Evolutionary conservation across 345 rosid species (phyloP), one percentile per base, ranked within the genome.

Genomic region (Salix purpurea): DNA sequence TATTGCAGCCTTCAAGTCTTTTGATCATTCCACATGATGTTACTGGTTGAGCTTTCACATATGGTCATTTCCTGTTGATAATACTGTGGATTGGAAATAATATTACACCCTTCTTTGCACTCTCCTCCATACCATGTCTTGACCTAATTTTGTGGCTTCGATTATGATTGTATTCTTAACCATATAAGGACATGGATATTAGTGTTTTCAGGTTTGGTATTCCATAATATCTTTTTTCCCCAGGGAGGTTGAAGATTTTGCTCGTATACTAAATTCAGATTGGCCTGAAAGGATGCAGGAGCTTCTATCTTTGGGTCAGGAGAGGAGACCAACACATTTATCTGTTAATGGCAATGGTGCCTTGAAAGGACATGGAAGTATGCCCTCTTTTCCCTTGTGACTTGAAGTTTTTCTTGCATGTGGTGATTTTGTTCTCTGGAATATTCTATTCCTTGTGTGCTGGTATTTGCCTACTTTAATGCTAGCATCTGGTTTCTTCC

Each of bases 241-340:
- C 75, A 81, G 80, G 71, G 84, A 81, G 74, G 84, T 81, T 44
- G 80, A 76, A 77, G 80, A 77, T 81, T 81, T 81, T 67, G 84
- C 80, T 32, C 77, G 84, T 46, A 81, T 73, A 77, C 67, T 81
- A 40, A 81, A 73, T 61, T 81, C 80, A 46, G 84, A 72, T 60
- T 81, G 80, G 80, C 84, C 84, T 36, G 77, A 81, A 68, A 81
- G 83, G 69, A 76, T 76, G 77, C 80, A 73, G 44, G 83, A 81
- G 70, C 77, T 81, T 72, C 67, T 81, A 23, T 73, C 80, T 73
- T 50, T 48, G 19, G 72, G 84, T 48, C 71, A 81, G 62, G 80
- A 73, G 40, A 69, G 39, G 40, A 81, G 74, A 42, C 79, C 46
- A 10, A 64, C 37, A 1, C 70, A 68, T 69, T 24, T 76, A 58